These are phyloP conservation scores for Tuber magnatum DNA, from an alignment of 495 filamentous ascomycete species.

Conservation along the genomic window DNA sequence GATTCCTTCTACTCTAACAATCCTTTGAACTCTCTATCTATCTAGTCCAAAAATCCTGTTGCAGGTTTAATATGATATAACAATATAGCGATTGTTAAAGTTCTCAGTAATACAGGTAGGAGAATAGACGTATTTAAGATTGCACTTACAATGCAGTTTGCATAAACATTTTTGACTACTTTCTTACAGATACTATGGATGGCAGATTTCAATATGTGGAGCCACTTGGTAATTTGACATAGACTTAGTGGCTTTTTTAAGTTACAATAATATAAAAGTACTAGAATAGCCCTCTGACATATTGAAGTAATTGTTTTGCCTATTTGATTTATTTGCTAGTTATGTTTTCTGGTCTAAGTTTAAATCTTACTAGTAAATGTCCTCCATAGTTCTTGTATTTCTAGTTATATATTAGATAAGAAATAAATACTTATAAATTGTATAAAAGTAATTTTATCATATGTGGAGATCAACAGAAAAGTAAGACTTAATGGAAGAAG, in stretches of 20 bases:
- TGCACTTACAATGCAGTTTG: not conserved
- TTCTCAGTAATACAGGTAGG: too few species aligned
- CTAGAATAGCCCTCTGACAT: not conserved
- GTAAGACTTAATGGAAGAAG: not conserved
- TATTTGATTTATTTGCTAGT: not conserved
- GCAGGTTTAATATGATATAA: not conserved
- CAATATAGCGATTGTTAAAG: not conserved
- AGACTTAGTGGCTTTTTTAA: not conserved
- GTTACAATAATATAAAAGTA: not conserved
- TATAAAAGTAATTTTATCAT: not conserved
- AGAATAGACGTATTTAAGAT: too few species aligned
- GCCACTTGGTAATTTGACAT: not conserved
- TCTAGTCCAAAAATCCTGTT: not conserved
- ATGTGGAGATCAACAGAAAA: not conserved
- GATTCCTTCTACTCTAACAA: not conserved
- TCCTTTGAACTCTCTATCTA: not conserved
- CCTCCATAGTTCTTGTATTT: not conserved
- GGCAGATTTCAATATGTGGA: not conserved
- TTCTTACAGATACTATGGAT: not conserved
- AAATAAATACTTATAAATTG: not conserved
- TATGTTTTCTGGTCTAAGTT: not conserved
- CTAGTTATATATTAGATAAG: not conserved
- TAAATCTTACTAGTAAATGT: not conserved
- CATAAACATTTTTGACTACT: not conserved
- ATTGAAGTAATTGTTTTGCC: not conserved